Evolutionary conservation across 495 filamentous ascomycete genomes (phyloP), one percentile per base, ranked within the genome.

Genomic region (Niebla homalea): DNA sequence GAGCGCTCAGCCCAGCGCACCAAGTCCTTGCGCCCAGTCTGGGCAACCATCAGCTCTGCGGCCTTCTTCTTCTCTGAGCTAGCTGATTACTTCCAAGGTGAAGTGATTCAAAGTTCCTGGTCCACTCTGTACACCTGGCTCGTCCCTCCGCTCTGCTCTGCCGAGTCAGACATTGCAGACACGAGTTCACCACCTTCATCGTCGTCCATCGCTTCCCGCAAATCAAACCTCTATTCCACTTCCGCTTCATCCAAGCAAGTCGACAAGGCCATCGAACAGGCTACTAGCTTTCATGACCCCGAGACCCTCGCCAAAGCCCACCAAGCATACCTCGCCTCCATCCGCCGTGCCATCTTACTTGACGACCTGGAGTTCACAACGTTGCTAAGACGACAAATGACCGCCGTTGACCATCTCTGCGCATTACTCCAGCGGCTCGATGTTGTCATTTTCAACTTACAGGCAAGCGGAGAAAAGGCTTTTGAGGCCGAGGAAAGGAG

Each of bases 41-140:
- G 92, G 90, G 89, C 89, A 3, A 89, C 84, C 2, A 75, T 80
- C 53, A 83, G 83, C 56, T 84, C 86, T 3, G 84, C 86, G 0
- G 72, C 90, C 1, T 94, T 94, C 66, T 84, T 96, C 53, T 70
- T 98, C 3, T 84, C 84, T 1, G 89, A 95, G 54, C 78, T 84
- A 12, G 83, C 87, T 49, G 78, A 76, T 12, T 96, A 92, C 55
- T 81, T 96, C 53, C 89, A 95, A 60, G 87, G 85, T 3, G 88
- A 96, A 62, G 83, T 96, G 1, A 78, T 95, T 16, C 76, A 82
- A 47, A 80, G 80, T 8, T 83, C 85, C 0, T 94, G 84, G 73
- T 69, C 74, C 40, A 69, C 75, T 50, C 77, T 83, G 42, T 67
- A 69, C 15, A 59, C 70, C 64, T 70, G 85, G 84, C 62, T 84